phyloP scores from a whole-genome alignment of 768 basidiomycete species.

The Boletus fagicola region DNA sequence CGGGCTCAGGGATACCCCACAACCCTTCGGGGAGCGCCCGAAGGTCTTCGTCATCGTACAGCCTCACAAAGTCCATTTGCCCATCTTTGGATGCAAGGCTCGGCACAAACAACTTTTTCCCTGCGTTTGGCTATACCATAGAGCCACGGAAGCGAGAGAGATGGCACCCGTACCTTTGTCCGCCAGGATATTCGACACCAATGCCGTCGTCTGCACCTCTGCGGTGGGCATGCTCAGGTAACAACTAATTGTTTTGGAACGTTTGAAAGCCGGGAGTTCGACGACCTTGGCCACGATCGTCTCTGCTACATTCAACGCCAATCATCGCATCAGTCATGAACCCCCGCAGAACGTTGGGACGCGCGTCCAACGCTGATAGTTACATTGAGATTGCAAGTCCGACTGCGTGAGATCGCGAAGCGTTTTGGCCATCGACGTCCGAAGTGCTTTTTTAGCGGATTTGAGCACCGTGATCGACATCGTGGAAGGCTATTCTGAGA shows the following conservation, averaged over 20 bases:
- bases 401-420: conserved; percentile 45
- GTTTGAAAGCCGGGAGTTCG: conserved; percentile 49
- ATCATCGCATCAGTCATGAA: conserved; percentile 2
- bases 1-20: too few relatives aligned
- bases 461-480: conserved; percentile 33
- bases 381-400: conserved; percentile 63
- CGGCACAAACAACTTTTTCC: conserved; percentile 68
- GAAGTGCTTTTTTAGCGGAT: conserved; percentile 51
- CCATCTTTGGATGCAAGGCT: conserved; percentile 48
- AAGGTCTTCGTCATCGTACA: too few relatives aligned
- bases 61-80: too few relatives aligned
- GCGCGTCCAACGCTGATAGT: background rate
- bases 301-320: conserved; percentile 19
- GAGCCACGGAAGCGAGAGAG: background rate
- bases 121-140: conserved; percentile 33
- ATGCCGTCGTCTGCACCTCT: conserved; percentile 57
- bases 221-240: conserved; percentile 78
- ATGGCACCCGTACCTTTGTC: conserved; percentile 42
- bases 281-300: conserved; percentile 48
- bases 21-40: too few relatives aligned
- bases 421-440: conserved; percentile 46
- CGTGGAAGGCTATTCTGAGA: background rate
- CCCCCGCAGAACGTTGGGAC: background rate
- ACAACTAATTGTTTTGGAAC: conserved; percentile 58
- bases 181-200: conserved; percentile 53